Evolutionary conservation across 495 filamentous ascomycete genomes (phyloP).

Genomic region (Penicillium roqueforti): DNA sequence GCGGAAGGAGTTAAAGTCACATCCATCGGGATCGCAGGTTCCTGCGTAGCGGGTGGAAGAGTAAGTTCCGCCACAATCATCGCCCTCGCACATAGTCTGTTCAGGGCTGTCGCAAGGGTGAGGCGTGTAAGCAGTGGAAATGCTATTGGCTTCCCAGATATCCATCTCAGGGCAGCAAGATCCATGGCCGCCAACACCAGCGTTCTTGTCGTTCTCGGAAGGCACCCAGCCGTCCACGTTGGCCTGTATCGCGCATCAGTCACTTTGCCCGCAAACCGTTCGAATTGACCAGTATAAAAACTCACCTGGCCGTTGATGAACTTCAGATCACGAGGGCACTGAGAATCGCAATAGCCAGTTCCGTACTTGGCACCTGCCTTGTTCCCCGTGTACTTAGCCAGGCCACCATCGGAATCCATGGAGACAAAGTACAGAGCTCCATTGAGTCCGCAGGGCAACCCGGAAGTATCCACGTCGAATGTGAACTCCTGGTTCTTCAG

Average conservation of each 20-base stretch:
- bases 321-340: conserved; percentile 61
- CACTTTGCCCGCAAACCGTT: background rate
- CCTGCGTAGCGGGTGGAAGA: conserved; percentile 42
- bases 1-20: conserved; percentile 75
- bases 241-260: conserved; percentile 20
- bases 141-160: conserved; percentile 68
- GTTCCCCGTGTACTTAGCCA: conserved; percentile 50
- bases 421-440: conserved; percentile 65
- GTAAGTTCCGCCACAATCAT: conserved; percentile 51
- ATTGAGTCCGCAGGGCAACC: conserved; percentile 66
- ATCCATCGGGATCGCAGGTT: conserved; percentile 72
- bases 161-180: conserved; percentile 74
- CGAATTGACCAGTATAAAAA: background rate
- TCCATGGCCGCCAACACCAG: conserved; percentile 55
- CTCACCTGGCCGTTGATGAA: conserved; percentile 61
- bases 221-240: conserved; percentile 58
- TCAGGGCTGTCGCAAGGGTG: conserved; percentile 58
- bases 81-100: conserved; percentile 55
- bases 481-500: conserved; percentile 61
- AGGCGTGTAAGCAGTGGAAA: conserved; percentile 54
- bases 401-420: conserved; percentile 62
- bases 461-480: conserved; percentile 63
- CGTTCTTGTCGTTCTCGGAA: conserved; percentile 56
- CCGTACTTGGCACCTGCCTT: conserved; percentile 66
- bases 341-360: conserved; percentile 75